phyloP scores from a whole-genome alignment of 164 flowering plant genomes.

The Nymphaea colorata region DNA sequence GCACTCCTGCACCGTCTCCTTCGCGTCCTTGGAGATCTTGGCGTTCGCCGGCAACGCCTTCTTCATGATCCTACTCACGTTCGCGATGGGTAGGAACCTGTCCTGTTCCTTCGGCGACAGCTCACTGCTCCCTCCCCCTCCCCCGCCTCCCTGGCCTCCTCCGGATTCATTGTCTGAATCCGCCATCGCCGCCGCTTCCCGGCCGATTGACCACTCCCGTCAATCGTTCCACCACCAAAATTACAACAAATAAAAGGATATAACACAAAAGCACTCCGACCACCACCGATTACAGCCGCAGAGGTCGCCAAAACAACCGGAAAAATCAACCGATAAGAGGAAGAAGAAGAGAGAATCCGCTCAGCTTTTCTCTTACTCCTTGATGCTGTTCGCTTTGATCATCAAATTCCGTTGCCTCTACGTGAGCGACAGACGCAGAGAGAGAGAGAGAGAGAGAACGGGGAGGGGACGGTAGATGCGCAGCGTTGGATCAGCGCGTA shows the following conservation, averaged over 20 bases:
- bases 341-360: not conserved
- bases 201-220: not conserved
- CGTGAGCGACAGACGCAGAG: not conserved
- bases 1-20: conserved; percentile 39
- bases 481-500: not conserved
- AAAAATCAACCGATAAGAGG: not conserved
- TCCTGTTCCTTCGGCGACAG: conserved; percentile 22
- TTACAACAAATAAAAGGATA: too few species aligned
- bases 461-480: not conserved
- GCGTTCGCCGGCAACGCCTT: conserved; percentile 29
- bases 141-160: conserved; percentile 5
- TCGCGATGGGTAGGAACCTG: conserved; percentile 35
- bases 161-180: conserved; percentile 48
- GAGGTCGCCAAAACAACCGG: too few species aligned
- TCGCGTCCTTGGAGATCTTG: conserved; percentile 36
- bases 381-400: too few species aligned
- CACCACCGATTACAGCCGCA: not conserved
- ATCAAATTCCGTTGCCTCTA: too few species aligned
- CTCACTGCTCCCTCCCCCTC: not conserved
- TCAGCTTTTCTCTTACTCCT: not conserved
- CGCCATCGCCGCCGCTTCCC: conserved; percentile 20
- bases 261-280: not conserved
- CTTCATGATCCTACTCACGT: conserved; percentile 37
- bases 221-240: too few species aligned
- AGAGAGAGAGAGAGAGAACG: not conserved